phyloP scores from a whole-genome alignment of 306 rosid species.

The Argentina anserina region DNA sequence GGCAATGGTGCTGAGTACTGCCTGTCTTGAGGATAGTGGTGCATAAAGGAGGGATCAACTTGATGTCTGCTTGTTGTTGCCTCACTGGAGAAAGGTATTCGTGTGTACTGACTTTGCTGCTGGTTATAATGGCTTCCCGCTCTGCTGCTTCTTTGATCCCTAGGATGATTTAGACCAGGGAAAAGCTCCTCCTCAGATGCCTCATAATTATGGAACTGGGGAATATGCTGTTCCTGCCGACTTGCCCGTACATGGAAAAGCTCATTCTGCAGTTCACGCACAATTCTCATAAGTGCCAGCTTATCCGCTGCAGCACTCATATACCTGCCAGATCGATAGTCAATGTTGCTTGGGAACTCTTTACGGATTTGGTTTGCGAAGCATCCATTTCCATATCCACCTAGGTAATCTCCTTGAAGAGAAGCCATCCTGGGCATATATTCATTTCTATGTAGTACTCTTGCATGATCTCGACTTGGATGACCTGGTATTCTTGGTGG shows the following conservation, averaged over 20 bases:
- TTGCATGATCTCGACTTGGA: constrained; percentile 30
- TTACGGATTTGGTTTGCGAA: constrained; percentile 37
- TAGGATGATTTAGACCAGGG: constrained; percentile 38
- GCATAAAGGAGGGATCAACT: constrained; percentile 41
- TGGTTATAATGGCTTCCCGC: constrained; percentile 33
- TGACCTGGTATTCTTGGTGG: constrained; percentile 38
- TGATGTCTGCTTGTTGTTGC: constrained; percentile 50
- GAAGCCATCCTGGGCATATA: constrained; percentile 40
- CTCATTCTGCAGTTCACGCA: constrained; percentile 57
- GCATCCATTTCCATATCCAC: constrained; percentile 39
- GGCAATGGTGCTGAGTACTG: constrained; percentile 48
- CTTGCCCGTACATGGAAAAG: constrained; percentile 35
- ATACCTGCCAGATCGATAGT: constrained; percentile 32
- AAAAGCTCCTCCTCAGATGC: constrained; percentile 35
- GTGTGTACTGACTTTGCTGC: constrained; percentile 36
- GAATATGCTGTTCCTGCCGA: constrained; percentile 35
- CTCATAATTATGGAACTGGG: constrained; percentile 34
- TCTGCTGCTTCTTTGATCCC: constrained; percentile 37
- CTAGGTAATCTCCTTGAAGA: constrained; percentile 27
- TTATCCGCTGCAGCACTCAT: constrained; percentile 51
- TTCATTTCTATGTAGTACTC: constrained; percentile 39
- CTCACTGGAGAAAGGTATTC: constrained; percentile 66
- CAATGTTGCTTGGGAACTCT: constrained; percentile 37
- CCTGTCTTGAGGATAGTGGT: constrained; percentile 40
- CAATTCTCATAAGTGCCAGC: constrained; percentile 55